Evolutionary conservation across 106 monocot genomes (phyloP), one percentile per base, ranked within the genome.

Genomic region (Cymbidium sinense): DNA sequence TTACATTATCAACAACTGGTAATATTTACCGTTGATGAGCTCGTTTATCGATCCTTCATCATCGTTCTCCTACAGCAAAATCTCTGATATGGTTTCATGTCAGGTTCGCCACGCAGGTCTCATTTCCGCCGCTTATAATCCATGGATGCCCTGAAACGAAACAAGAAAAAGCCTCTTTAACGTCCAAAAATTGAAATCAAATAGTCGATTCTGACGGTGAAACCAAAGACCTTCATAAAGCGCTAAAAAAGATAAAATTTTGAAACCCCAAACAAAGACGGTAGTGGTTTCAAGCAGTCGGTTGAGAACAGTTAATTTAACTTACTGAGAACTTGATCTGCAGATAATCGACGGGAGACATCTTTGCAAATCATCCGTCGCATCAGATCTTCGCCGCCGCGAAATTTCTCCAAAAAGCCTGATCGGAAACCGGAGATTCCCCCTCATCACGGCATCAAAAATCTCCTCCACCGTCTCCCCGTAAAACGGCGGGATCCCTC

Each of bases 241-340:
- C 27, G 0, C 8, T 3, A 54, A 55, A 34, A 35, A 61, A 9
- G 19, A 0, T 23, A 36, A 20, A 5, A 47, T 2, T 20, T 21
- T 7, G 1, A 20, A 33, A 25, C 12, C 27, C 41, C 29, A 29
- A 50, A 11, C 3, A 51, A 43, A 17, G 36, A n/a, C 27, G 51
- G 15, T 41, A 77, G 12, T 17, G 31, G 18, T 67, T 47, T 47
- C 47, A 7, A 5, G 20, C 23, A 55, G 9, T 6, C 43, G 54
- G 28, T 29, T 23, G 19, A n/a, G 67, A n/a, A 18, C 4, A 54
- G 54, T 54, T 54, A 11, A 43, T 11, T 2, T 29, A 17, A 77
- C 91, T 81, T 83, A 96, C 96, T 72, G 25, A 98, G 89, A 11
- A 98, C 94, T 98, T 98, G 90, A 51, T 94, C 92, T 7, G 94